A percentile compares a stretch with the other conserved stretches of the same genome.
These are phyloP conservation scores for Parsonsia alboflavescens DNA, from an alignment of 257 asterid species.

Conservation along the genomic window DNA sequence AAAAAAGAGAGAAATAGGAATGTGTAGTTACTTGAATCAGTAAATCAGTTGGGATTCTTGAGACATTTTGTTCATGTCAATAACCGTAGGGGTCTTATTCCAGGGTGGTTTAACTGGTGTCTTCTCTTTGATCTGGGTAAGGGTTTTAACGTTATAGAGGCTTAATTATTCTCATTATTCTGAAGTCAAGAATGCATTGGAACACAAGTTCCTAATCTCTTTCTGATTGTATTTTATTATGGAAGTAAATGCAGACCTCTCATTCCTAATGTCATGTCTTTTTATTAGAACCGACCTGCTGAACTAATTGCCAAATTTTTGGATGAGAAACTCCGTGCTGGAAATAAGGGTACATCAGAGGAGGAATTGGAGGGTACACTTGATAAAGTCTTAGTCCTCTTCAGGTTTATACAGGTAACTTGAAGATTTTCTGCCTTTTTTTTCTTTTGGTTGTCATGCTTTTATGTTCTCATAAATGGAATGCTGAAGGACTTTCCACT, in stretches of 20 bases:
- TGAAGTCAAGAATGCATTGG: not conserved
- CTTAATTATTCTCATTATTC: not conserved
- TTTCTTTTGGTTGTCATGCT: not conserved
- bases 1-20: not conserved
- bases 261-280: not conserved
- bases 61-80: not conserved
- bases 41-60: not conserved
- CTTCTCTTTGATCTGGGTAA: not conserved
- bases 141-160: not conserved
- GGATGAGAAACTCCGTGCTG: slow-evolving; percentile 97
- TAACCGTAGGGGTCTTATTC: not conserved
- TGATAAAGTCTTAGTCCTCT: slow-evolving; percentile 89
- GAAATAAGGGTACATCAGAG: slow-evolving; percentile 98
- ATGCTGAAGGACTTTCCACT: not conserved
- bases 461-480: not conserved
- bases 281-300: slow-evolving; percentile 85
- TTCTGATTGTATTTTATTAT: not conserved
- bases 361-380: slow-evolving; percentile 98
- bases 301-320: slow-evolving; percentile 95
- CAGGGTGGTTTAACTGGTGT: not conserved
- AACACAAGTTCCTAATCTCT: not conserved
- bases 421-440: not conserved
- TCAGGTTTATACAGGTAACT: slow-evolving; percentile 91
- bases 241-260: not conserved
- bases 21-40: not conserved